Conservation (phyloP, 345 rosid genomes). For the Erysimum cheiranthoides region DNA sequence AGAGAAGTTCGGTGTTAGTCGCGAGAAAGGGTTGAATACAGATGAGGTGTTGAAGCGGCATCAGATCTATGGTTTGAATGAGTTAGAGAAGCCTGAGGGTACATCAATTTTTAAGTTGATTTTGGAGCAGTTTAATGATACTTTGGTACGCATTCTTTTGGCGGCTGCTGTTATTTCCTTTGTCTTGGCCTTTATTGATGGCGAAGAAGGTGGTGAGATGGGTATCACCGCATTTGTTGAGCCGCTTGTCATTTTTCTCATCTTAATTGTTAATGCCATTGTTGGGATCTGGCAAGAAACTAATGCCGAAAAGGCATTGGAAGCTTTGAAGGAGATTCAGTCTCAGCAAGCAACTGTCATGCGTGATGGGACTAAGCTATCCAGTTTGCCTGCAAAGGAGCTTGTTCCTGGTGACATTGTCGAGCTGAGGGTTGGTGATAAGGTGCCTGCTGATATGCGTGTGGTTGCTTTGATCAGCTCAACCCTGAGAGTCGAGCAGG, state of each 20-base stretch:
- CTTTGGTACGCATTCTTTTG: constrained; percentile 80
- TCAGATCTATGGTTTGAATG: constrained; percentile 70
- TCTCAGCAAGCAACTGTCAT: constrained; percentile 74
- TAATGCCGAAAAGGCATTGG: constrained; percentile 87
- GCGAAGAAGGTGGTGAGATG: constrained; percentile 94
- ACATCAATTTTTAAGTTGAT: constrained; percentile 66
- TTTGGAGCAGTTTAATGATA: constrained; percentile 84
- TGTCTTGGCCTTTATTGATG: constrained; percentile 80
- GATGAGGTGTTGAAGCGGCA: constrained; percentile 62
- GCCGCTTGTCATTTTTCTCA: constrained; percentile 90
- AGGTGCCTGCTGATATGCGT: constrained; percentile 92
- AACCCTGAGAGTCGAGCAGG: constrained; percentile 80
- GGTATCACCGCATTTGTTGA: constrained; percentile 88
- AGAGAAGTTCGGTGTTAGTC: constrained; percentile 57
- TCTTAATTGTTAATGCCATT: constrained; percentile 80
- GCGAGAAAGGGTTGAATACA: constrained; percentile 53
- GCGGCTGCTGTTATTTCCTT: constrained; percentile 82
- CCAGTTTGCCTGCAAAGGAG: constrained; percentile 69
- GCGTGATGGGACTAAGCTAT: constrained; percentile 62
- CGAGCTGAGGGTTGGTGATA: constrained; percentile 81
- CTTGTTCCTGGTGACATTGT: constrained; percentile 88
- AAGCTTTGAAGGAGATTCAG: constrained; percentile 91
- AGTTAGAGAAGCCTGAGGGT: constrained; percentile 81
- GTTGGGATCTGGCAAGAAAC: constrained; percentile 93
- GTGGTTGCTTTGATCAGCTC: constrained; percentile 72